A percentile compares a stretch with the other conserved stretches of the same genome.
These are phyloP conservation scores for Grosmannia clavigera DNA, from an alignment of 2,329 filamentous ascomycete species.

Conservation along the genomic window DNA sequence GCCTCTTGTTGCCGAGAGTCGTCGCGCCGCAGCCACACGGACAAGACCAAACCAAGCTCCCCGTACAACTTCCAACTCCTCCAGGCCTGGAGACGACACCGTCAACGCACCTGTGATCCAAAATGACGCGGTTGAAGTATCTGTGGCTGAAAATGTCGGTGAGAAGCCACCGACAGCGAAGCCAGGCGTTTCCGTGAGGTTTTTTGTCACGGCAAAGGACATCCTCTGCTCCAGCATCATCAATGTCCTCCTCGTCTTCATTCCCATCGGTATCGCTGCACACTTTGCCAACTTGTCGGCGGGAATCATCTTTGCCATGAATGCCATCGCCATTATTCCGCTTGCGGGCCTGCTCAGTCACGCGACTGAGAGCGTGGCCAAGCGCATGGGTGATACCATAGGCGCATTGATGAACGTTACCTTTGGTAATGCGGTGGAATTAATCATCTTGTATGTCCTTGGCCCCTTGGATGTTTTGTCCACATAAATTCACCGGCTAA, in stretches of 20 bases:
- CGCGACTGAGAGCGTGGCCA: conserved; percentile 78
- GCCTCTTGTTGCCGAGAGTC: conserved; percentile 7
- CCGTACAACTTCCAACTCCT: not conserved
- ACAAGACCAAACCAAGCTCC: not conserved
- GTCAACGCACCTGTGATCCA: not conserved
- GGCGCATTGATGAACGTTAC: conserved; percentile 83
- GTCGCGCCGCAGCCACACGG: not conserved
- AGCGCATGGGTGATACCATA: conserved; percentile 69
- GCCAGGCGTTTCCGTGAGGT: conserved; percentile 15
- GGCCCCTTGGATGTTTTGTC: conserved; percentile 22
- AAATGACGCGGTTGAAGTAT: not conserved
- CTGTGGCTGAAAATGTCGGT: not conserved
- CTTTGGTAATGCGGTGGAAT: conserved; percentile 83
- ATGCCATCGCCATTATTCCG: conserved; percentile 65
- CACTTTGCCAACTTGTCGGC: conserved; percentile 27
- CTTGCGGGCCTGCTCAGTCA: conserved; percentile 72
- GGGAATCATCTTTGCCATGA: conserved; percentile 44
- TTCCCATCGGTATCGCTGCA: conserved; percentile 53
- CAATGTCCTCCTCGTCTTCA: conserved; percentile 55
- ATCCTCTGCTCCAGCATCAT: conserved; percentile 50
- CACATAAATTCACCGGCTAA: conserved; percentile 13
- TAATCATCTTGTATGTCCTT: conserved; percentile 60
- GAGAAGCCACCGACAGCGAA: conserved; percentile 9
- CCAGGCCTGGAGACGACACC: not conserved
- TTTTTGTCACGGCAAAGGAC: conserved; percentile 34